Evolutionary conservation across 2,329 filamentous ascomycete genomes (phyloP).

Genomic region (Cercospora nicotianae): DNA sequence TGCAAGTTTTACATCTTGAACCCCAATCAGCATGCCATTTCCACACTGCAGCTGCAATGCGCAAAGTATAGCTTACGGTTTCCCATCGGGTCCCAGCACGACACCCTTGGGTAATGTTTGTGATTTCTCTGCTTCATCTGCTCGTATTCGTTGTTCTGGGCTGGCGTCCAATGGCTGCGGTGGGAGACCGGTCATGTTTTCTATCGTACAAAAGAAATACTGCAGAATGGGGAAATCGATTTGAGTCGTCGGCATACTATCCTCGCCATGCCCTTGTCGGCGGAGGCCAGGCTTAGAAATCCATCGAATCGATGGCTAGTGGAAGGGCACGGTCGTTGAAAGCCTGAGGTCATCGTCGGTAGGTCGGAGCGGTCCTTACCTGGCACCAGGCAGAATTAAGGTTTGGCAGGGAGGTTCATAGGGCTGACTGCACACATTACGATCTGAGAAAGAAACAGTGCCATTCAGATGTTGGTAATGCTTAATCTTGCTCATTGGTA

Average conservation of each 20-base stretch:
- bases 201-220: constrained; percentile 42
- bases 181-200: constrained; percentile 41
- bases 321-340: neutral
- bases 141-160: constrained; percentile 28
- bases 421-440: neutral
- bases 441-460: too few relatives aligned
- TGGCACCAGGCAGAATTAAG: neutral
- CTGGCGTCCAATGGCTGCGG: constrained; percentile 38
- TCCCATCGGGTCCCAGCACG: constrained; percentile 76
- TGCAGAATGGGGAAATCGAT: constrained; percentile 42
- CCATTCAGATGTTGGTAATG: too few relatives aligned
- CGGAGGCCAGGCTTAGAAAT: constrained; percentile 26
- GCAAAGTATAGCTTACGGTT: constrained; percentile 63
- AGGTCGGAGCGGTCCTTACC: neutral
- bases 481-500: too few relatives aligned
- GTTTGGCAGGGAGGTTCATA: neutral
- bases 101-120: constrained; percentile 64
- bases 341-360: constrained; percentile 14
- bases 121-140: constrained; percentile 28
- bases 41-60: too few relatives aligned
- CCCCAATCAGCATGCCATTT: too few relatives aligned
- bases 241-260: constrained; percentile 39
- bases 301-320: constrained; percentile 12
- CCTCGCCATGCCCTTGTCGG: neutral
- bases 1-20: constrained; percentile 69